Evolutionary conservation across 306 rosid species (phyloP), one percentile per base, ranked within the genome.

Genomic region (Macrotyloma uniflorum): DNA sequence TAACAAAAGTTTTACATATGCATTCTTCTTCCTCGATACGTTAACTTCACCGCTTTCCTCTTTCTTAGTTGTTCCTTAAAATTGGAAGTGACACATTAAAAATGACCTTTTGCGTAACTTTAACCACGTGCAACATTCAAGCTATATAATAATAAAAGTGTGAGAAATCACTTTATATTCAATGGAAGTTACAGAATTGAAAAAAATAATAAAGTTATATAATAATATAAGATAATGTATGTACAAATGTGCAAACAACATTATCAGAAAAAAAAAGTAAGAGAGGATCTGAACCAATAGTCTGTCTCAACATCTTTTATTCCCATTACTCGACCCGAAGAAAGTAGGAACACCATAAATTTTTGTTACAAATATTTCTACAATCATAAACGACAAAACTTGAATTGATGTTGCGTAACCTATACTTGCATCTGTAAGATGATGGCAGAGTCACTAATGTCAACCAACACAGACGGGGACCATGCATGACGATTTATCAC

Each of bases 311-410:
- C 36, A 64, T 67, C 72, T 49, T 77, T 53, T 68, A 61, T 75
- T 62, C 78, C 13, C 69, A 7, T 8, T 33, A 33, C 46, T 43
- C 79, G 54, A 51, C 40, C 46, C 40, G 55, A 22, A 59, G 54
- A 62, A 61, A 42, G 67, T 53, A 14, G 22, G 47, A 69, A 62
- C 15, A 67, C 14, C 7, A n/a, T 36, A 30, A 8, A 30, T 8
- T 78, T 63, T 38, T 51, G 51, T 49, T 75, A 71, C 68, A 72
- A 57, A 69, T 62, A 65, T 47, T 57, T n/a, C 6, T 55, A 76
- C 66, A 70, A 42, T 33, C 77, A 79, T 28, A 6, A 18, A 72
- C 13, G 33, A 26, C 22, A 81, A 74, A 61, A 78, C 16, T 42
- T 61, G 73, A 73, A 70, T 64, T 5, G 33, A 35, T 33, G 69